phyloP scores from a whole-genome alignment of 768 basidiomycete species.

The Gloeophyllum trabeum region DNA sequence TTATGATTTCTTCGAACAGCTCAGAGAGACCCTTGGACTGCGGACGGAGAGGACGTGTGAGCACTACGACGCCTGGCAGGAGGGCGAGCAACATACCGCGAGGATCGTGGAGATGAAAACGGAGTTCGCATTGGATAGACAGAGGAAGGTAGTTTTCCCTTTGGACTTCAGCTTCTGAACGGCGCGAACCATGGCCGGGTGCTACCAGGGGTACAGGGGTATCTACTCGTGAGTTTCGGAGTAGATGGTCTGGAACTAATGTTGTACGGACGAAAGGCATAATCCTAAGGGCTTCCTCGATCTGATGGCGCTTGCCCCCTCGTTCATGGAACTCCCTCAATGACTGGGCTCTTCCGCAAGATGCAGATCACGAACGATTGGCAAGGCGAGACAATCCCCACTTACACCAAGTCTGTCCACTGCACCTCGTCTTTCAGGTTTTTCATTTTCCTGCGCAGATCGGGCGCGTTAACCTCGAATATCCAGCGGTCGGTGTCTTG shows the following conservation, averaged over 20 bases:
- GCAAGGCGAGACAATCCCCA: not conserved
- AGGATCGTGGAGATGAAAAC: constrained; percentile 89
- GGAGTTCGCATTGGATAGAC: constrained; percentile 88
- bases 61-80: no score
- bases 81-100: constrained; percentile 34
- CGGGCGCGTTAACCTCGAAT: constrained; percentile 77
- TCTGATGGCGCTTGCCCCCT: constrained; percentile 61
- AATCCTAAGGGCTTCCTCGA: constrained; percentile 63
- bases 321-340: constrained; percentile 61
- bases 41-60: no score
- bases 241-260: no score
- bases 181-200: constrained; percentile 93
- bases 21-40: constrained; percentile 66
- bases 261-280: constrained; percentile 84
- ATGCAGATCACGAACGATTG: constrained; percentile 5
- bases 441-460: constrained; percentile 77
- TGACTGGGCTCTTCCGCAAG: constrained; percentile 41
- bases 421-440: constrained; percentile 50
- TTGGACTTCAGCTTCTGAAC: constrained; percentile 64
- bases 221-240: no score
- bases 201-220: no score
- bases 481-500: constrained; percentile 96
- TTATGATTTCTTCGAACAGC: constrained; percentile 77
- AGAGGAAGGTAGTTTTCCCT: constrained; percentile 72
- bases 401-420: constrained; percentile 95